Base-by-base conservation (phyloP, 345 rosid species). In the Draba incana region DNA sequence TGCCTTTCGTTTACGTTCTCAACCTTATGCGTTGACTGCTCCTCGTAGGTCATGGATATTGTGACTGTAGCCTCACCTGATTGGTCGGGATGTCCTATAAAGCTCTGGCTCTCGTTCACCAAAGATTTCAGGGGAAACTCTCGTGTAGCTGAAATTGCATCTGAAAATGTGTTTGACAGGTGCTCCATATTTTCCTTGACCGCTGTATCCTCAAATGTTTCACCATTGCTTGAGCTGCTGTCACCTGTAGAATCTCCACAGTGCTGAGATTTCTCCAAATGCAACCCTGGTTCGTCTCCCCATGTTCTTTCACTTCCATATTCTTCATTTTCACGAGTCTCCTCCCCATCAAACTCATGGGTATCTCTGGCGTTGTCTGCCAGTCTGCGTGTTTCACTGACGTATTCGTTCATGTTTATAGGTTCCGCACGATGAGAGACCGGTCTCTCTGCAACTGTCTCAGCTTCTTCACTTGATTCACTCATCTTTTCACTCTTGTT, bases 211-310 rank as follows among this genome's bases (percentile, higher is more conserved):
- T 56, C 61, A 58, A 10, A 48, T 24, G 3, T 5, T 50, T 73
- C 78, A 53, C 68, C 38, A 67, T 53, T 15, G 11, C 68, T 45
- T 37, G 67, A 67, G 72, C 37, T 67, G 50, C 57, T 74, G 63
- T 53, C 68, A 45, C 42, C 8, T 6, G 28, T 16, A 13, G 68
- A 66, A 67, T 42, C 72, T 16, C 11, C 37, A 45, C 1, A 14
- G 44, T 9, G 25, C 47, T 0, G 56, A 12, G 49, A 48, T n/a
- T 15, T 56, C 16, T 62, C 74, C 46, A 62, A 55, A 55, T 41
- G 25, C 58, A 68, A 62, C 54, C 1, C 23, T 1, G 16, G 69
- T 24, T 62, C 68, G 58, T 75, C 64, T 46, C 54, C 46, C 64
- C 31, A 58, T 51, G 20, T 30, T 24, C 10, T 10, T 66, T 51